Conservation (phyloP, 176 grass and related monocot species). For the Cymbopogon citratus region DNA sequence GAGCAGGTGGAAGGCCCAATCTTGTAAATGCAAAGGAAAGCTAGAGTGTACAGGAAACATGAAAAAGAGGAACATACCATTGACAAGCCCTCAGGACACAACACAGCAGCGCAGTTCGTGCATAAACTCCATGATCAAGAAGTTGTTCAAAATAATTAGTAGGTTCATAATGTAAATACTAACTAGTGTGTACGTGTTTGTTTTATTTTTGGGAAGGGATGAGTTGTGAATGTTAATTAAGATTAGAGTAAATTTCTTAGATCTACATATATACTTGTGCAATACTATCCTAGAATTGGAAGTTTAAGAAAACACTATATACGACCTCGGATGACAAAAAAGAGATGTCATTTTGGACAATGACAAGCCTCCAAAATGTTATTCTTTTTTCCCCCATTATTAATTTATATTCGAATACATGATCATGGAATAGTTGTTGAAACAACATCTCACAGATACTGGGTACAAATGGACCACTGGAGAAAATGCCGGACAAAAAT, state of each 20-base stretch:
- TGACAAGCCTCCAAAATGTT: not conserved
- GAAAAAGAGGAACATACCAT: not conserved
- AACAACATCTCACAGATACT: too few relatives aligned
- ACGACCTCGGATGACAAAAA: not conserved
- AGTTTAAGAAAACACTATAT: not conserved
- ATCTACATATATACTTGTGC: not conserved
- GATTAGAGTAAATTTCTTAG: not conserved
- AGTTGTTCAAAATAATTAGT: not conserved
- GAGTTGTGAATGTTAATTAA: conserved; percentile 9
- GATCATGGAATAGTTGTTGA: not conserved
- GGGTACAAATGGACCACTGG: too few relatives aligned
- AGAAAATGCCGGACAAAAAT: too few relatives aligned
- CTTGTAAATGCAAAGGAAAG: conserved; percentile 46
- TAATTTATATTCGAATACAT: not conserved
- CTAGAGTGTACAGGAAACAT: conserved; percentile 29
- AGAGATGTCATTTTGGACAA: not conserved
- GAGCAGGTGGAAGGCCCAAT: not conserved
- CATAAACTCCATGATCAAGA: conserved; percentile 1
- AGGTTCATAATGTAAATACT: conserved; percentile 37
- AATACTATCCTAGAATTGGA: not conserved
- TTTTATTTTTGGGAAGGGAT: not conserved
- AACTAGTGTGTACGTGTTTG: conserved; percentile 20
- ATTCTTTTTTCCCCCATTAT: not conserved
- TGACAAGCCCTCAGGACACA: not conserved
- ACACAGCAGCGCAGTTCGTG: not conserved